These are phyloP conservation scores for Gorgonomyces haynaldii DNA, from an alignment of 192 early-diverging fungal genomes.

Conservation along the genomic window DNA sequence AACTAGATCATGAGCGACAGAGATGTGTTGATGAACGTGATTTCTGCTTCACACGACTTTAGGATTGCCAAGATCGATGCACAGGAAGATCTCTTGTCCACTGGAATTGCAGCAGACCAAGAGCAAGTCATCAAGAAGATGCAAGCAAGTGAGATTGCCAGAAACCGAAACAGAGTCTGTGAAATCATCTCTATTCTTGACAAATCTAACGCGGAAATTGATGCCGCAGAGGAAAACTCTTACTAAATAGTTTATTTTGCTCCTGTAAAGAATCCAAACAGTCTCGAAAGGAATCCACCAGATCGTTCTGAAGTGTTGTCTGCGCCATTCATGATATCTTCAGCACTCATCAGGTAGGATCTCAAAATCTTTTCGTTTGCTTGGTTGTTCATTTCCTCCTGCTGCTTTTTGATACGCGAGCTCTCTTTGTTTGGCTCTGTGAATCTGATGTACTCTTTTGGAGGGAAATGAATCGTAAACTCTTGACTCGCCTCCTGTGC, in stretches of 20 bases:
- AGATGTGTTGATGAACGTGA: constrained; percentile 42
- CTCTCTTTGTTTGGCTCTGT: too few species aligned
- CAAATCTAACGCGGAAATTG: constrained; percentile 40
- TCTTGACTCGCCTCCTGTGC: too few species aligned
- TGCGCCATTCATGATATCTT: too few species aligned
- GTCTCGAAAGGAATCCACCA: too few species aligned
- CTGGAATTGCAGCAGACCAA: constrained; percentile 35
- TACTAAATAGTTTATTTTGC: constrained; percentile 15
- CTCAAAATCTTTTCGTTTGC: too few species aligned
- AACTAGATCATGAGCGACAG: constrained; percentile 46
- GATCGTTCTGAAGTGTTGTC: too few species aligned
- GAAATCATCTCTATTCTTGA: constrained; percentile 49
- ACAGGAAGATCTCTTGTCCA: constrained; percentile 42
- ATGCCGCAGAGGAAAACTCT: constrained; percentile 42
- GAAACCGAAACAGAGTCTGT: constrained; percentile 41
- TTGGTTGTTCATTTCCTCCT: too few species aligned
- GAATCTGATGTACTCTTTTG: too few species aligned
- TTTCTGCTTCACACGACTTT: constrained; percentile 51
- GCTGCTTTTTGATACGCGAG: too few species aligned
- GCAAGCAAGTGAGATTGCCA: constrained; percentile 36
- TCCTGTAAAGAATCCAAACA: too few species aligned
- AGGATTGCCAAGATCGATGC: constrained; percentile 40
- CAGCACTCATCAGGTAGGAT: too few species aligned
- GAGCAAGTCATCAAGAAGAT: constrained; percentile 30
- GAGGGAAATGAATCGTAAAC: too few species aligned